Percentiles rank a stretch among this genome's conserved stretches.
These are phyloP conservation scores for Fallopia convolvulus DNA, from an alignment of 148 eudicot genomes.

Conservation along the genomic window DNA sequence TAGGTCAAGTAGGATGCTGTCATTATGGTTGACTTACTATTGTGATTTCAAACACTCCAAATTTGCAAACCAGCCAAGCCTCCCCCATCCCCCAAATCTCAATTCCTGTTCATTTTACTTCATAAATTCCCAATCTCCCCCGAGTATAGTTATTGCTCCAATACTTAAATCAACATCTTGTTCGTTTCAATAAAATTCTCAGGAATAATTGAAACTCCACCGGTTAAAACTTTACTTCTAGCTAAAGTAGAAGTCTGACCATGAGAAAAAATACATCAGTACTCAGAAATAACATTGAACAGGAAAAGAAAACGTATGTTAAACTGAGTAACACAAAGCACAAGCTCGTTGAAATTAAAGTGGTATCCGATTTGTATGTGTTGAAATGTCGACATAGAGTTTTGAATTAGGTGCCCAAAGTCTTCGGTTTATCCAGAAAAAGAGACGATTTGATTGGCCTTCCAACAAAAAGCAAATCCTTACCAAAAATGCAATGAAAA, in stretches of 20 bases:
- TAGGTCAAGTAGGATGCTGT: background rate
- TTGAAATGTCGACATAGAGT: background rate
- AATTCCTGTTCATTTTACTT: background rate
- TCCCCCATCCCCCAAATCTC: background rate
- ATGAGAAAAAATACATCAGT: background rate
- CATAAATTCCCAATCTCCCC: background rate
- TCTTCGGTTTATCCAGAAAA: background rate
- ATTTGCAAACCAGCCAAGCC: background rate
- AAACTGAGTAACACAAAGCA: background rate
- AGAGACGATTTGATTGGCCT: background rate
- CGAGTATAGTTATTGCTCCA: background rate
- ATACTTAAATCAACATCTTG: background rate
- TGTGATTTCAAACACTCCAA: background rate
- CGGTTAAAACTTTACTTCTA: background rate
- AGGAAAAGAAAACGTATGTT: background rate
- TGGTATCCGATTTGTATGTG: background rate
- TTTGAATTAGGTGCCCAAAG: background rate
- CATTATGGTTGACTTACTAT: background rate
- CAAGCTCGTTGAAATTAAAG: background rate
- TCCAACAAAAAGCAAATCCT: background rate
- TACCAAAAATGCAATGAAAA: background rate
- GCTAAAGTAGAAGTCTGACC: conserved; percentile 3
- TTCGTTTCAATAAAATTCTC: background rate
- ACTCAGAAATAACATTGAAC: background rate
- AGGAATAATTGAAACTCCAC: background rate